Conservation (phyloP, 192 early-diverging fungal species). For the Oehlia diaphana region DNA sequence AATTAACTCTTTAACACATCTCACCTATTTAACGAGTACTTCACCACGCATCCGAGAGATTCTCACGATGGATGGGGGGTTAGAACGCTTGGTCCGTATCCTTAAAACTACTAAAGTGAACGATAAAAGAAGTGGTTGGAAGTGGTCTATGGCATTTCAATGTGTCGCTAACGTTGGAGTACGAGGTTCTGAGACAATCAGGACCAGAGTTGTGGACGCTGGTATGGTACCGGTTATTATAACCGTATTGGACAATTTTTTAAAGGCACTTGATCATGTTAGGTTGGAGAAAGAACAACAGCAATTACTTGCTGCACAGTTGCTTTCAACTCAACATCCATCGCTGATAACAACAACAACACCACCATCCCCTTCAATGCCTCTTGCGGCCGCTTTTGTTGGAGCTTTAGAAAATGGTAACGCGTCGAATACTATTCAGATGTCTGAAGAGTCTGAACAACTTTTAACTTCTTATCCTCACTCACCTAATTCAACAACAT, state of each 20-base stretch:
- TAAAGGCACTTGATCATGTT: constrained; percentile 51
- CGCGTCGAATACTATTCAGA: constrained; percentile 24
- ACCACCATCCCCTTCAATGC: constrained; percentile 24
- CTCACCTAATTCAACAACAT: constrained; percentile 29
- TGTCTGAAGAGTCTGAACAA: constrained; percentile 18
- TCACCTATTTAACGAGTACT: constrained; percentile 82
- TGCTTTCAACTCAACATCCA: constrained; percentile 33
- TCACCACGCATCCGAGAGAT: constrained; percentile 79
- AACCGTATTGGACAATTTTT: constrained; percentile 69
- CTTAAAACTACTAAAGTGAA: constrained; percentile 67
- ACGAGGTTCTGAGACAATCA: constrained; percentile 74
- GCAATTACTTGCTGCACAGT: constrained; percentile 31
- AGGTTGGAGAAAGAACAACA: constrained; percentile 54
- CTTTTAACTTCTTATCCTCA: constrained; percentile 15
- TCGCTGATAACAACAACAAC: constrained; percentile 24
- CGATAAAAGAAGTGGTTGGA: constrained; percentile 72
- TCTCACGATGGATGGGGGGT: constrained; percentile 83
- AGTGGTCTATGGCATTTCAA: constrained; percentile 82
- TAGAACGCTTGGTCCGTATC: constrained; percentile 84
- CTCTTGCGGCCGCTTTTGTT: constrained; percentile 33
- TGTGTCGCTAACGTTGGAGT: constrained; percentile 87
- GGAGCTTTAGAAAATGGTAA: constrained; percentile 28
- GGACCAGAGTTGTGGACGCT: constrained; percentile 82
- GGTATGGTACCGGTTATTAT: constrained; percentile 84
- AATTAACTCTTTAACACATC: constrained; percentile 84